These are phyloP conservation scores for Nakazawaea sp. DNA, from an alignment of 805 yeast species.

Conservation along the genomic window DNA sequence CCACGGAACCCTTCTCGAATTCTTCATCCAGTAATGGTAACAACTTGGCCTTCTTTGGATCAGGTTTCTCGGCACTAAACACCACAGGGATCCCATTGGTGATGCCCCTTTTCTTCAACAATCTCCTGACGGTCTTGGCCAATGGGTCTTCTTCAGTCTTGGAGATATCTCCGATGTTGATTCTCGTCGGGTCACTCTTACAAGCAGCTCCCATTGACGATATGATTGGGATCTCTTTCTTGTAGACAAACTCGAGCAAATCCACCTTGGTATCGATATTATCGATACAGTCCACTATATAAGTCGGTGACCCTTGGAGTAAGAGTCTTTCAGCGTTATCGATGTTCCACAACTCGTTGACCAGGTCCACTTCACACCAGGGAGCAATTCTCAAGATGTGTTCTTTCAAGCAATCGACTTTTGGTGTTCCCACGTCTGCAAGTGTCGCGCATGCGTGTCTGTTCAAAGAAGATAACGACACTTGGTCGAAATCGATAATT, in stretches of 20 bases:
- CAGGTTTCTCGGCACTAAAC: constrained; percentile 94
- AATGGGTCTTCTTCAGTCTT: constrained; percentile 91
- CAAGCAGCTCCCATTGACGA: constrained; percentile 98
- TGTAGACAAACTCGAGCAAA: constrained; percentile 64
- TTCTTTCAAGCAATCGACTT: constrained; percentile 72
- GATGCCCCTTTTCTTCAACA: constrained; percentile 76
- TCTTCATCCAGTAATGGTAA: constrained; percentile 83
- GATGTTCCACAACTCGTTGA: constrained; percentile 70
- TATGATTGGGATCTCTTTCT: constrained; percentile 56
- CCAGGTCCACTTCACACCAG: constrained; percentile 81
- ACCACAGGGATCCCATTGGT: constrained; percentile 74
- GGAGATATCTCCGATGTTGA: constrained; percentile 83
- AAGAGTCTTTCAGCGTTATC: constrained; percentile 59
- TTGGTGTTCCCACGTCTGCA: constrained; percentile 86
- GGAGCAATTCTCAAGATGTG: constrained; percentile 78
- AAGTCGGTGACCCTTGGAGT: constrained; percentile 55
- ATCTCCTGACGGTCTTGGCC: constrained; percentile 79
- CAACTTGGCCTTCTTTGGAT: constrained; percentile 83
- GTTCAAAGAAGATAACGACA: constrained; percentile 82
- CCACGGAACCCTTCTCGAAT: constrained; percentile 74
- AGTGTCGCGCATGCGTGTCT: constrained; percentile 94
- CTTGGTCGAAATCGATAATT: constrained; percentile 94
- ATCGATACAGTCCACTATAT: constrained; percentile 92
- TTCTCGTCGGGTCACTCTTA: constrained; percentile 89
- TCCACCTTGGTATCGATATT: constrained; percentile 97